Evolutionary conservation across 2,329 filamentous ascomycete species (phyloP).

Genomic region (Stemphylium beticola): DNA sequence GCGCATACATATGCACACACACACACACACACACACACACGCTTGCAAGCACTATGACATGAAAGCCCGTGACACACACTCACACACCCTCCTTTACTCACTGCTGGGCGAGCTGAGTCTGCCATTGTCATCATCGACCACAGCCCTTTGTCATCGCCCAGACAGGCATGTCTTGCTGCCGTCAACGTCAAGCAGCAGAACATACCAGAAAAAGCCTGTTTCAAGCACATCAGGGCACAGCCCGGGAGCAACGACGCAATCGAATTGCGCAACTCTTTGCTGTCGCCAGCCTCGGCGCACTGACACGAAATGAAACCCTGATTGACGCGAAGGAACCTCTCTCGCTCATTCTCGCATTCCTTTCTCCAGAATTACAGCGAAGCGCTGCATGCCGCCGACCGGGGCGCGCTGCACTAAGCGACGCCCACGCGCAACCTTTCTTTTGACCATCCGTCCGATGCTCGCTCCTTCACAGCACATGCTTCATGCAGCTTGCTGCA

Average conservation of each 20-base stretch:
- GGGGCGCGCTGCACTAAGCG: neutral
- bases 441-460: conserved; percentile 11
- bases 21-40: neutral
- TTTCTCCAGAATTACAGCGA: neutral
- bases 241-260: conserved; percentile 7
- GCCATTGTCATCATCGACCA: neutral
- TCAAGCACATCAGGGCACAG: conserved; percentile 4
- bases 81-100: too few relatives aligned
- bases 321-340: neutral
- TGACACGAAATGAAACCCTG: conserved; percentile 10
- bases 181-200: neutral
- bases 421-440: conserved; percentile 3
- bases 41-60: too few relatives aligned
- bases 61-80: neutral
- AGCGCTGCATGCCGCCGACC: conserved; percentile 19
- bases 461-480: conserved; percentile 2
- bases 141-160: neutral
- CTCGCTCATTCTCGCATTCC: too few relatives aligned
- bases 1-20: neutral
- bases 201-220: conserved; percentile 14
- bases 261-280: neutral
- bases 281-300: conserved; percentile 2
- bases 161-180: neutral
- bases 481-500: conserved; percentile 8
- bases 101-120: too few relatives aligned